A percentile compares a stretch with the other conserved stretches of the same genome.
Conservation (phyloP, 2,329 filamentous ascomycete species). For the Aspergillus vadensis region DNA sequence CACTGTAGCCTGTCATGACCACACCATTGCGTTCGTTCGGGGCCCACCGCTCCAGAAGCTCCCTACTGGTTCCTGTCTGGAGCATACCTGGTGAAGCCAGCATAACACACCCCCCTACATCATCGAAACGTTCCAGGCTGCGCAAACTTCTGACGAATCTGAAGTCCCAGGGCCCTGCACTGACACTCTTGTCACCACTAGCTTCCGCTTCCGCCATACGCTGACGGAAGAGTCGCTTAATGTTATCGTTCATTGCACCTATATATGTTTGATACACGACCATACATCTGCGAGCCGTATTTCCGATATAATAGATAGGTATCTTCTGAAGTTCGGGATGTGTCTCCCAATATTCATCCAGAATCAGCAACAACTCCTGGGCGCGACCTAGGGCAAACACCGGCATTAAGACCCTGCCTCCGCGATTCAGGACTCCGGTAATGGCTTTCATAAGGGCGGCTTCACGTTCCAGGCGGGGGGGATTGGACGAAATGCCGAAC, state of each 20-base stretch:
- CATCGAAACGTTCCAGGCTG: conserved; percentile 91
- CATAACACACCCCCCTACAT: conserved; percentile 95
- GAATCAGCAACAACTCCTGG: conserved; percentile 88
- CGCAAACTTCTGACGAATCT: conserved; percentile 90
- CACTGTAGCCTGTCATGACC: conserved; percentile 96
- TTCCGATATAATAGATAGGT: conserved; percentile 97
- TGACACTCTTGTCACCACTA: conserved; percentile 71
- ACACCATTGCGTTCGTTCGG: conserved; percentile 97
- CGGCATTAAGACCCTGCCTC: conserved; percentile 88
- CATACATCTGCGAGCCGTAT: conserved; percentile 95
- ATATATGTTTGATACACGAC: conserved; percentile 98
- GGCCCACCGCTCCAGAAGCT: conserved; percentile 92
- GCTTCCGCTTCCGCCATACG: conserved; percentile 88
- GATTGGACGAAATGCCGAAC: conserved; percentile 92
- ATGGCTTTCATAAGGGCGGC: conserved; percentile 94
- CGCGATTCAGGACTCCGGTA: conserved; percentile 84
- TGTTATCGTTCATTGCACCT: conserved; percentile 98
- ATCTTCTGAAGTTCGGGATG: conserved; percentile 85
- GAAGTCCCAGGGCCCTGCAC: conserved; percentile 86
- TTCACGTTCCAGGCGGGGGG: conserved; percentile 86
- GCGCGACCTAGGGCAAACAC: conserved; percentile 93
- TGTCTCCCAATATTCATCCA: conserved; percentile 95
- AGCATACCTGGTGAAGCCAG: conserved; percentile 97
- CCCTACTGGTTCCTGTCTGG: conserved; percentile 90
- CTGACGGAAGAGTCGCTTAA: conserved; percentile 91